A percentile compares a stretch with the other conserved stretches of the same genome.
Conservation (phyloP, 1,139 yeast species). For the Wickerhamomyces sp. region DNA sequence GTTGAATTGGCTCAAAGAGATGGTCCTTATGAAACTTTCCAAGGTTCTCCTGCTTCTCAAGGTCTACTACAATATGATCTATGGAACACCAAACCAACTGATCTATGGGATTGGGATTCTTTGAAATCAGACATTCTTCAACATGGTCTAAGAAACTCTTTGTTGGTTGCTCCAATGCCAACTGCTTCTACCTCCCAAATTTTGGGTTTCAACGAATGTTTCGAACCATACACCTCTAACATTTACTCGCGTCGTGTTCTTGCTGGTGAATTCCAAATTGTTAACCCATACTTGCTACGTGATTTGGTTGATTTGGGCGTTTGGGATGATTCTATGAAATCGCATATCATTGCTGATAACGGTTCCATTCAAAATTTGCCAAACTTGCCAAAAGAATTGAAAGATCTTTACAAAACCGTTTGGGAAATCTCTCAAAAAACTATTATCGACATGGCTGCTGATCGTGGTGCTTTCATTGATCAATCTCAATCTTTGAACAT, state of each 20-base stretch:
- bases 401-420: constrained; percentile 82
- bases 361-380: constrained; percentile 84
- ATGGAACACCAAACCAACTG: constrained; percentile 74
- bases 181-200: constrained; percentile 93
- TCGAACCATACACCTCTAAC: constrained; percentile 88
- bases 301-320: constrained; percentile 80
- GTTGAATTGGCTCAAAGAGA: constrained; percentile 60
- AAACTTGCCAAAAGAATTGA: constrained; percentile 71
- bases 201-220: constrained; percentile 84
- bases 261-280: constrained; percentile 87
- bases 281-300: constrained; percentile 74
- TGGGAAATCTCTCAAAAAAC: constrained; percentile 94
- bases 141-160: constrained; percentile 75
- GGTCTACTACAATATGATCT: constrained; percentile 76
- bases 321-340: constrained; percentile 80
- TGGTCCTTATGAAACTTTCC: constrained; percentile 65
- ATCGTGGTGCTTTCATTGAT: constrained; percentile 87
- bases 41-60: constrained; percentile 79
- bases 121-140: constrained; percentile 54
- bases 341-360: constrained; percentile 67
- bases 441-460: constrained; percentile 93
- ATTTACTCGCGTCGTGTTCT: constrained; percentile 81
- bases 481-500: constrained; percentile 92
- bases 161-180: constrained; percentile 90
- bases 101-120: constrained; percentile 60